These are phyloP conservation scores for Lipomyces starkeyi DNA, from an alignment of 805 yeast species.

Conservation along the genomic window DNA sequence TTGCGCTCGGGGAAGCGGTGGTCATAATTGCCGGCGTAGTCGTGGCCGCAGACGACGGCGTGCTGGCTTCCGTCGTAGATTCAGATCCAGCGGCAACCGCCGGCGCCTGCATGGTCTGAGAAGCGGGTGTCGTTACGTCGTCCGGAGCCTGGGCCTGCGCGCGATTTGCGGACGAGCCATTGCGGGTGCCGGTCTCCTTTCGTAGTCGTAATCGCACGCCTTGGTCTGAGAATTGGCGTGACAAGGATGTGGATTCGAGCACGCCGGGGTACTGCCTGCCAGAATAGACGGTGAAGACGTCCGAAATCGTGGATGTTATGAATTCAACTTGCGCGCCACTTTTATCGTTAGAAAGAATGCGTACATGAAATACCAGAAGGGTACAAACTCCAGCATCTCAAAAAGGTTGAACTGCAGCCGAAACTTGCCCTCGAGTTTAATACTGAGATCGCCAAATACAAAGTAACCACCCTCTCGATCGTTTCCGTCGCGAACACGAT, in stretches of 20 bases:
- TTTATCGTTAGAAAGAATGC: background rate
- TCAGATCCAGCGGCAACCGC: background rate
- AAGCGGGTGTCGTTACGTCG: background rate
- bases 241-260: constrained; percentile 37
- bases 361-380: background rate
- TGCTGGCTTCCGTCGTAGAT: background rate
- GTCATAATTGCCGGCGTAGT: background rate
- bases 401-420: constrained; percentile 37
- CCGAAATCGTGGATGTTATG: constrained; percentile 33
- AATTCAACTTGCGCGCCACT: constrained; percentile 38
- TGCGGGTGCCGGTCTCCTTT: constrained; percentile 26
- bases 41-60: background rate
- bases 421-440: constrained; percentile 37
- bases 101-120: background rate
- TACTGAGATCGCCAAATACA: constrained; percentile 39
- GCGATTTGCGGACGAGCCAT: background rate
- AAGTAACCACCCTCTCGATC: constrained; percentile 37
- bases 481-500: constrained; percentile 34
- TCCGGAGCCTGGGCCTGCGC: background rate
- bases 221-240: constrained; percentile 39
- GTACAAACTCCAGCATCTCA: constrained; percentile 36
- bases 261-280: constrained; percentile 38
- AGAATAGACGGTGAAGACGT: constrained; percentile 33
- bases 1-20: background rate
- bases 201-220: constrained; percentile 40